These are phyloP conservation scores for Colletotrichum paranaense DNA, from an alignment of 2,329 filamentous ascomycete species.

Conservation along the genomic window DNA sequence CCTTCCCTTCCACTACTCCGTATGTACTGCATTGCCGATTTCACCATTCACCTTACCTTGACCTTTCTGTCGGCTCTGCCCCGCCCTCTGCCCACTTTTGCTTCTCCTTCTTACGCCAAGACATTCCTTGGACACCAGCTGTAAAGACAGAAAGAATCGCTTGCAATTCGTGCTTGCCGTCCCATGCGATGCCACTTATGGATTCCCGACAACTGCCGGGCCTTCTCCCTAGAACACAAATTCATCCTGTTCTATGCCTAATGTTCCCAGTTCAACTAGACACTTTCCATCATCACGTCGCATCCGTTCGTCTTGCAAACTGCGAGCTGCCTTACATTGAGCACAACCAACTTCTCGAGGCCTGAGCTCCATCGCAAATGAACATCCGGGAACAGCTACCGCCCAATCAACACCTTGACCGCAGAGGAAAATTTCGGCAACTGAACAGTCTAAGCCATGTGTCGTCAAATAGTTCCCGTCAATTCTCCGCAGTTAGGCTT, in stretches of 20 bases:
- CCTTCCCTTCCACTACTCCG: no score
- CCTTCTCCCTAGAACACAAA: not conserved
- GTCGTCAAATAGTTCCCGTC: constrained; percentile 8
- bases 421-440: not conserved
- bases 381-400: not conserved
- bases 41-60: not conserved
- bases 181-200: constrained; percentile 2
- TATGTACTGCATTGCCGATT: not conserved
- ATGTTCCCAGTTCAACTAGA: constrained; percentile 15
- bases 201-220: constrained; percentile 23
- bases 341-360: not conserved
- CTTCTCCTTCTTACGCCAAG: constrained; percentile 20
- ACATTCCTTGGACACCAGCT: constrained; percentile 2
- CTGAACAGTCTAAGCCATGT: not conserved
- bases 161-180: not conserved
- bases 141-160: constrained; percentile 1
- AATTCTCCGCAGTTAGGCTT: constrained; percentile 27
- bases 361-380: not conserved
- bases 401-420: not conserved
- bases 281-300: constrained; percentile 20
- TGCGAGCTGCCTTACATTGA: no score
- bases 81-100: constrained; percentile 14
- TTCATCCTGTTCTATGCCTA: constrained; percentile 2
- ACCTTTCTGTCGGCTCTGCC: constrained; percentile 11
- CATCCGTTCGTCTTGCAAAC: not conserved